A percentile compares a stretch with the other conserved stretches of the same genome.
These are phyloP conservation scores for Chaetomiaceae sp. DNA, from an alignment of 2,329 filamentous ascomycete genomes.

Conservation along the genomic window DNA sequence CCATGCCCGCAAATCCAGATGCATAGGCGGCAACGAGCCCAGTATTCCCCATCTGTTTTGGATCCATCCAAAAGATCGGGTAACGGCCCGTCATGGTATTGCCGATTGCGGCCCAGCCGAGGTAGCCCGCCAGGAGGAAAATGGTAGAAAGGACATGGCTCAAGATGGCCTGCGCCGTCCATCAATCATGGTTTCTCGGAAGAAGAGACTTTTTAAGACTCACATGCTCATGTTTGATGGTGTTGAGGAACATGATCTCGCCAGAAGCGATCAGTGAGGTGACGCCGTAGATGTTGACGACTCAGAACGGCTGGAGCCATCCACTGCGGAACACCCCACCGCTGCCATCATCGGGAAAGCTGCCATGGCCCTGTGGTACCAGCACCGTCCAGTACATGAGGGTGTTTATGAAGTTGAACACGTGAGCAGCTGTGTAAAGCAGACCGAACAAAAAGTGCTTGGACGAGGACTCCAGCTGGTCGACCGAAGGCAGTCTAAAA, in stretches of 20 bases:
- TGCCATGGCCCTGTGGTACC: conserved; percentile 37
- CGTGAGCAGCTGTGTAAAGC: conserved; percentile 45
- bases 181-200: not conserved
- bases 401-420: conserved; percentile 48
- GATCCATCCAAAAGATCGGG: conserved; percentile 51
- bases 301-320: conserved; percentile 44
- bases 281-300: conserved; percentile 44
- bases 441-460: conserved; percentile 47
- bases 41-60: conserved; percentile 39
- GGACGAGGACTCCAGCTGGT: conserved; percentile 37
- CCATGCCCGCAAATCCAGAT: conserved; percentile 41
- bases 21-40: conserved; percentile 43
- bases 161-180: conserved; percentile 38
- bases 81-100: conserved; percentile 42
- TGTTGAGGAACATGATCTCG: conserved; percentile 49
- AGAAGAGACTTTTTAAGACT: conserved; percentile 27
- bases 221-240: conserved; percentile 49
- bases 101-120: conserved; percentile 48
- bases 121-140: conserved; percentile 41
- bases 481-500: conserved; percentile 43
- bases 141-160: conserved; percentile 42
- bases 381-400: conserved; percentile 45
- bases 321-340: conserved; percentile 40
- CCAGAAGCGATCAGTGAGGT: conserved; percentile 41
- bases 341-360: conserved; percentile 26